Conservation (phyloP, 73 alveolate species). For the Paramecium biaurelia region DNA sequence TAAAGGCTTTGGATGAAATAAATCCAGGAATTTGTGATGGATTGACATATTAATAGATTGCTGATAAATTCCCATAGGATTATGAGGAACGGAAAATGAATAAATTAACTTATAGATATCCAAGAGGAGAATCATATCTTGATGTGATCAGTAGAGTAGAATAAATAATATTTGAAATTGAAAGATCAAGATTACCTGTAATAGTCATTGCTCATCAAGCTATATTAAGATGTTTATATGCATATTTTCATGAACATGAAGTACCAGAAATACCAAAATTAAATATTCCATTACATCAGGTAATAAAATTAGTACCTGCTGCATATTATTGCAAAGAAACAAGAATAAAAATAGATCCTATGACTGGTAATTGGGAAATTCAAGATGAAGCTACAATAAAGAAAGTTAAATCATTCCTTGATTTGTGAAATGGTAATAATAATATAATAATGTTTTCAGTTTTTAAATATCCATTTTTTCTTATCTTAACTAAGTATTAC, state of each 20-base stretch:
- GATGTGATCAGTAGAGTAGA: slow-evolving; percentile 75
- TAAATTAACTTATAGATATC: slow-evolving; percentile 75
- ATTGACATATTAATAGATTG: slow-evolving; percentile 75
- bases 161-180: slow-evolving; percentile 59
- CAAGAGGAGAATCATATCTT: slow-evolving; percentile 80
- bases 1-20: slow-evolving; percentile 74
- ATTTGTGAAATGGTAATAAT: slow-evolving; percentile 13
- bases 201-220: slow-evolving; percentile 67
- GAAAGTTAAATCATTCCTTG: slow-evolving; percentile 4
- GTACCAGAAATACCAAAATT: slow-evolving; percentile 60
- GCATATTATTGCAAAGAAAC: slow-evolving; percentile 31
- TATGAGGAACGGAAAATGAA: slow-evolving; percentile 70
- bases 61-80: slow-evolving; percentile 68
- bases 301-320: slow-evolving; percentile 59
- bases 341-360: slow-evolving; percentile 6
- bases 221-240: slow-evolving; percentile 60
- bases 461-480: not conserved
- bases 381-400: not conserved
- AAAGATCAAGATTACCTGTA: slow-evolving; percentile 52
- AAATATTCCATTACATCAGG: slow-evolving; percentile 62
- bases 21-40: slow-evolving; percentile 80
- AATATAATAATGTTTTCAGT: not conserved
- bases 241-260: slow-evolving; percentile 65
- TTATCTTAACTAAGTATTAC: not conserved
- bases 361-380: slow-evolving; percentile 17